These are phyloP conservation scores for Cerrena zonata DNA, from an alignment of 1,284 basidiomycete genomes.

Conservation along the genomic window DNA sequence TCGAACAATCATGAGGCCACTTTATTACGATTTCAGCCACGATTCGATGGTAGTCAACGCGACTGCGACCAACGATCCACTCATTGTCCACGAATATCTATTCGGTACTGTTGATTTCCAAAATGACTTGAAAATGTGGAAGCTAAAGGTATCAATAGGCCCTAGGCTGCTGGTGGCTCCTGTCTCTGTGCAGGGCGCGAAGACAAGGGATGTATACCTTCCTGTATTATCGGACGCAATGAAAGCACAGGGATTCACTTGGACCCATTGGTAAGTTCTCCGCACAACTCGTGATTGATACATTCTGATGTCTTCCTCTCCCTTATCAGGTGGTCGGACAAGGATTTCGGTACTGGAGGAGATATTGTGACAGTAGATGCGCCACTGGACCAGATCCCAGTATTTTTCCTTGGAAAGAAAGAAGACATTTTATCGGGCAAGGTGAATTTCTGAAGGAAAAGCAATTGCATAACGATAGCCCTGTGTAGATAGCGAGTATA, in stretches of 20 bases:
- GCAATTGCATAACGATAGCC: not conserved
- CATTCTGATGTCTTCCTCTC: not conserved
- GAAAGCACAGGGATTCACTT: constrained; percentile 22
- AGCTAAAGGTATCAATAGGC: too few relatives aligned
- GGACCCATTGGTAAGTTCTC: constrained; percentile 34
- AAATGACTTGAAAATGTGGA: too few relatives aligned
- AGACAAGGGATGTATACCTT: constrained; percentile 32
- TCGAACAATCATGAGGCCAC: constrained; percentile 32
- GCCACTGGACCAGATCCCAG: constrained; percentile 33
- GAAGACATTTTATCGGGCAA: constrained; percentile 29
- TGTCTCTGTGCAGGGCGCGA: constrained; percentile 29
- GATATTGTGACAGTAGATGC: constrained; percentile 28
- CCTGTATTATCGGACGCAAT: constrained; percentile 24
- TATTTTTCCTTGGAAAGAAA: constrained; percentile 34
- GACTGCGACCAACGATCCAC: constrained; percentile 31
- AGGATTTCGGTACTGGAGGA: constrained; percentile 30
- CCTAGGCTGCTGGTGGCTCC: constrained; percentile 34
- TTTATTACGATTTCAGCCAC: constrained; percentile 35
- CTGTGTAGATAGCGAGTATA: not conserved
- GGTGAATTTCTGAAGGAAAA: constrained; percentile 18
- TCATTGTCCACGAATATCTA: constrained; percentile 35
- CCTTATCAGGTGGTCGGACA: constrained; percentile 32
- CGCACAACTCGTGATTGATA: not conserved
- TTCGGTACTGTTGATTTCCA: too few relatives aligned
- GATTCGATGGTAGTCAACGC: constrained; percentile 28